Conservation (phyloP, 306 rosid genomes). For the Cucumis cinereus region DNA sequence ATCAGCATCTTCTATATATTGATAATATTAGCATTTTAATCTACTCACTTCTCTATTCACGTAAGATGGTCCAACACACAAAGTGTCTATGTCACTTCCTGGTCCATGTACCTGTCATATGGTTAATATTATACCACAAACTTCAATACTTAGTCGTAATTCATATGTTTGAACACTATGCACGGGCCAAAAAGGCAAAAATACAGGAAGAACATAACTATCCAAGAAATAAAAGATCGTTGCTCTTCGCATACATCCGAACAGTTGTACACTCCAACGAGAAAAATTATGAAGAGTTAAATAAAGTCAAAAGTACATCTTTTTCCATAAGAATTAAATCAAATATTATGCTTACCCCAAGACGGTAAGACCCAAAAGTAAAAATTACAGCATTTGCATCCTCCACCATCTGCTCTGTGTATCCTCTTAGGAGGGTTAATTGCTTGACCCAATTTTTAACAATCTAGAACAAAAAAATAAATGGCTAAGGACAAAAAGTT, state of each 20-base stretch:
- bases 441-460: conserved; percentile 91
- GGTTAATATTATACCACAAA: neutral
- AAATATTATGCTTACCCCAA: conserved; percentile 56
- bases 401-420: conserved; percentile 94
- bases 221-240: neutral
- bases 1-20: neutral
- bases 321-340: conserved; percentile 8
- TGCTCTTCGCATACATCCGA: neutral
- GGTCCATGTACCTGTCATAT: conserved; percentile 67
- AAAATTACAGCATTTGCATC: conserved; percentile 82
- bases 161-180: neutral
- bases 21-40: neutral
- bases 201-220: neutral
- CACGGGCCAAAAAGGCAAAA: neutral
- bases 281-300: neutral
- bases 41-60: conserved; percentile 64
- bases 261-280: neutral
- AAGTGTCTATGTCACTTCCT: conserved; percentile 78
- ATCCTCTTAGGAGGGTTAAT: conserved; percentile 73
- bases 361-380: conserved; percentile 82
- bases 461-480: conserved; percentile 35
- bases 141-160: neutral
- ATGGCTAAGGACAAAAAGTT: conserved; percentile 4
- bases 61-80: conserved; percentile 81
- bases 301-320: neutral